Conservation (phyloP, 768 basidiomycete genomes). For the Boletus sp. region DNA sequence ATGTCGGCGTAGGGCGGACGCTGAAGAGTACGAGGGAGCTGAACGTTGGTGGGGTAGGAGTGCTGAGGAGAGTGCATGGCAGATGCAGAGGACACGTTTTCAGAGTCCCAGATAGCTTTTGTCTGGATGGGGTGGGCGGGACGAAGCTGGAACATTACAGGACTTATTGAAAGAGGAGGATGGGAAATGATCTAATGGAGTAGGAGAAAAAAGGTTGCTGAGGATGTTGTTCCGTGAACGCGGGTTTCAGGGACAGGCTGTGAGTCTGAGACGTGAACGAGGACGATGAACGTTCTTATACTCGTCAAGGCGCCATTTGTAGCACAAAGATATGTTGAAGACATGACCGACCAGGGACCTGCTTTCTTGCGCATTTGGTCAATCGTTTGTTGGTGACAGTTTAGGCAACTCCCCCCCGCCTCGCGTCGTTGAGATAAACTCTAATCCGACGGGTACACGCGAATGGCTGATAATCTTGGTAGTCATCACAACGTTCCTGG, state of each 20-base stretch:
- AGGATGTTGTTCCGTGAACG: conserved; percentile 13
- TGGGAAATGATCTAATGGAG: conserved; percentile 20
- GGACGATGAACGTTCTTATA: conserved; percentile 28
- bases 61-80: conserved; percentile 31
- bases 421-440: conserved; percentile 19
- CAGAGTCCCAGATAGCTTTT: conserved; percentile 36
- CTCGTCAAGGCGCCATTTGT: conserved; percentile 19
- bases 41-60: conserved; percentile 39
- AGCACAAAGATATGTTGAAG: conserved; percentile 35
- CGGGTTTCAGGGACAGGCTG: conserved; percentile 12
- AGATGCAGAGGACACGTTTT: conserved; percentile 24
- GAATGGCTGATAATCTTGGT: conserved; percentile 16
- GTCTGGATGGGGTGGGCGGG: conserved; percentile 35
- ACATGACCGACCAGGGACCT: conserved; percentile 14
- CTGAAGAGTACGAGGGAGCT: conserved; percentile 69
- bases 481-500: conserved; percentile 29
- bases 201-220: conserved; percentile 17
- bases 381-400: conserved; percentile 32
- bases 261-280: conserved; percentile 13
- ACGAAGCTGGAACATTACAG: conserved; percentile 34
- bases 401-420: conserved; percentile 25
- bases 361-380: conserved; percentile 32
- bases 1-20: conserved; percentile 60
- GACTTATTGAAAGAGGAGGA: not conserved
- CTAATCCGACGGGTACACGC: conserved; percentile 13